Percentiles rank a stretch among this genome's conserved stretches.
Conservation (phyloP, 805 yeast species). For the Brettanomyces sp. region DNA sequence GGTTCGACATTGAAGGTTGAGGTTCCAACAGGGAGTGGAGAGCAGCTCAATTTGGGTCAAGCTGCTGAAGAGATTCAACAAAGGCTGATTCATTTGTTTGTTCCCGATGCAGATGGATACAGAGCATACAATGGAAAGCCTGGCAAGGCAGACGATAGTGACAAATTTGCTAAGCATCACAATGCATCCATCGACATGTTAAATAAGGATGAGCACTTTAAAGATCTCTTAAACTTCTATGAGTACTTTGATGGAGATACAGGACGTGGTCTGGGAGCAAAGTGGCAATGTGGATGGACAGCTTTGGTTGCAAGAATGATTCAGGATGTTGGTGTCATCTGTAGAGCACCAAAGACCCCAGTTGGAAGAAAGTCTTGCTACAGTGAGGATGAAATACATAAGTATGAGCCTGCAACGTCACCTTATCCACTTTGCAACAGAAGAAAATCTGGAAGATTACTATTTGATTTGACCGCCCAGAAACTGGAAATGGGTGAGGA, state of each 20-base stretch:
- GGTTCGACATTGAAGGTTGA: conserved; percentile 81
- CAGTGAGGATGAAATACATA: conserved; percentile 28
- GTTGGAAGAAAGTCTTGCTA: conserved; percentile 19
- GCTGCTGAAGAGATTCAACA: conserved; percentile 88
- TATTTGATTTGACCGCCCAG: conserved; percentile 58
- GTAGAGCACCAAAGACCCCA: conserved; percentile 37
- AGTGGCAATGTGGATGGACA: conserved; percentile 96
- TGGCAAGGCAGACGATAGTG: conserved; percentile 24
- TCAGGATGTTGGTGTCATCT: conserved; percentile 75
- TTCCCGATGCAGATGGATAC: conserved; percentile 48
- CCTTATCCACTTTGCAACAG: conserved; percentile 33
- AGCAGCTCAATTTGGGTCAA: conserved; percentile 67
- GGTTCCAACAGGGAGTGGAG: conserved; percentile 81
- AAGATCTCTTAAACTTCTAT: conserved; percentile 67
- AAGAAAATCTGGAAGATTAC: conserved; percentile 67
- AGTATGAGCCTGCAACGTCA: conserved; percentile 36
- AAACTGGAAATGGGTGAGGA: conserved; percentile 61
- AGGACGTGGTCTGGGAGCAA: conserved; percentile 88
- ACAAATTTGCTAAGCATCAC: conserved; percentile 40
- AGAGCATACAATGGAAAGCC: conserved; percentile 73
- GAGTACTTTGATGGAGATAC: conserved; percentile 93
- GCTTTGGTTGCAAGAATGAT: conserved; percentile 87
- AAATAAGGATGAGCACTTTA: conserved; percentile 58
- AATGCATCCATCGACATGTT: conserved; percentile 44
- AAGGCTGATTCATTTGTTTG: conserved; percentile 67